Evolutionary conservation across 108 stramenopile species (phyloP).

Genomic region (Conticribra guillardii): DNA sequence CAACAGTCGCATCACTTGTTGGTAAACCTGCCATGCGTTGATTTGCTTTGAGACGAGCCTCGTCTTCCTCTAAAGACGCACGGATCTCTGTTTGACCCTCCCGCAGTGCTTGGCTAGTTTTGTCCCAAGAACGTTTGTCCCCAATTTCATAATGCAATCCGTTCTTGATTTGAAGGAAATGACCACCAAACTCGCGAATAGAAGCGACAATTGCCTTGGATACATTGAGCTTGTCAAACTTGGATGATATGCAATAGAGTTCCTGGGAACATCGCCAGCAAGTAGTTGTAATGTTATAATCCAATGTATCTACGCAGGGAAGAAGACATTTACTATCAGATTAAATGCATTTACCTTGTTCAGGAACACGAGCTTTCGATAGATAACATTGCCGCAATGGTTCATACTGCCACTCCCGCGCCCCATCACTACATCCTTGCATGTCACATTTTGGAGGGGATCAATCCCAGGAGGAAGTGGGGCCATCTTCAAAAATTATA

Average conservation of each 20-base stretch:
- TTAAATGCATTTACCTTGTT: conserved; percentile 30
- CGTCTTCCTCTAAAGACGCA: conserved; percentile 64
- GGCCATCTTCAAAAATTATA: neutral
- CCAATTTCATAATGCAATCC: conserved; percentile 77
- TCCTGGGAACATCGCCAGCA: conserved; percentile 40
- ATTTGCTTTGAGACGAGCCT: neutral
- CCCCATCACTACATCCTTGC: conserved; percentile 62
- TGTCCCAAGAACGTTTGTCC: conserved; percentile 86
- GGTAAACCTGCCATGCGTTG: no score
- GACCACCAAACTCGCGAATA: conserved; percentile 55
- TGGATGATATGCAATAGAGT: conserved; percentile 78
- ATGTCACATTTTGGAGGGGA: conserved; percentile 13
- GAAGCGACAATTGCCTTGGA: conserved; percentile 81
- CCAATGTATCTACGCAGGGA: no score
- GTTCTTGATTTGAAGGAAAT: conserved; percentile 67
- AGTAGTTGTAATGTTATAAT: no score
- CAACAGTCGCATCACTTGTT: neutral
- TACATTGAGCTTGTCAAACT: conserved; percentile 80
- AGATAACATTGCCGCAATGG: conserved; percentile 61
- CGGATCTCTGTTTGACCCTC: conserved; percentile 81
- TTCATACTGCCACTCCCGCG: conserved; percentile 56
- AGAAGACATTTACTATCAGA: neutral
- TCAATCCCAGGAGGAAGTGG: conserved; percentile 19
- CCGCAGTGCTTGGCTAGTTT: conserved; percentile 86
- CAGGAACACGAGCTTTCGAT: conserved; percentile 49